phyloP scores from a whole-genome alignment of 306 rosid genomes.

The Castanea crenata region DNA sequence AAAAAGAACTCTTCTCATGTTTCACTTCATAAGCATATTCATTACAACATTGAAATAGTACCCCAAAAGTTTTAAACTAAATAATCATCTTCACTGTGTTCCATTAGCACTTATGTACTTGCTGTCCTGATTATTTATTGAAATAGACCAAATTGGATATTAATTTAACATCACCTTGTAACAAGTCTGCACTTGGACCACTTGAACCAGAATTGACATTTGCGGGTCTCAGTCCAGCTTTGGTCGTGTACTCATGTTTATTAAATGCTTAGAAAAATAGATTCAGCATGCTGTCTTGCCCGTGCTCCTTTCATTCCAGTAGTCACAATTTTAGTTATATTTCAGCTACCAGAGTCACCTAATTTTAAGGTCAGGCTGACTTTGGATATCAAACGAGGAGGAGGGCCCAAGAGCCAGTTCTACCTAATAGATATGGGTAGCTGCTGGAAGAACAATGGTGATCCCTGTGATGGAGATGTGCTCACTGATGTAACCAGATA shows the following conservation, averaged over 20 bases:
- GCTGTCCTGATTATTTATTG: background rate
- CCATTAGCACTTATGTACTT: background rate
- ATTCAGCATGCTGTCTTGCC: background rate
- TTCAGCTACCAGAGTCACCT: slow-evolving; percentile 68
- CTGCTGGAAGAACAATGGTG: slow-evolving; percentile 74
- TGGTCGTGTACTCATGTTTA: background rate
- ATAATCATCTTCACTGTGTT: background rate
- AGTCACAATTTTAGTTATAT: slow-evolving; percentile 17
- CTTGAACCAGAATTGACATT: background rate
- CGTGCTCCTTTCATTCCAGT: background rate
- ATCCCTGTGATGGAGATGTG: slow-evolving; percentile 46
- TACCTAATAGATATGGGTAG: slow-evolving; percentile 62
- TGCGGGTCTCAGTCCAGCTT: background rate
- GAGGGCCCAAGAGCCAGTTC: slow-evolving; percentile 72
- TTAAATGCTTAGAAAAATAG: background rate
- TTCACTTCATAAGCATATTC: background rate
- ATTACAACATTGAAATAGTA: background rate
- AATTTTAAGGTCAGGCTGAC: slow-evolving; percentile 54
- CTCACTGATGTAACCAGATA: slow-evolving; percentile 61
- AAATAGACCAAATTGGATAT: background rate
- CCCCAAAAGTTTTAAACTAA: background rate
- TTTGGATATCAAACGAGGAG: slow-evolving; percentile 51
- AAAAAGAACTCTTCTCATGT: background rate
- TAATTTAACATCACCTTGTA: background rate
- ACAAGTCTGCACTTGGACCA: background rate